Evolutionary conservation across 2,329 filamentous ascomycete species (phyloP).

Genomic region (Canariomyces notabilis): DNA sequence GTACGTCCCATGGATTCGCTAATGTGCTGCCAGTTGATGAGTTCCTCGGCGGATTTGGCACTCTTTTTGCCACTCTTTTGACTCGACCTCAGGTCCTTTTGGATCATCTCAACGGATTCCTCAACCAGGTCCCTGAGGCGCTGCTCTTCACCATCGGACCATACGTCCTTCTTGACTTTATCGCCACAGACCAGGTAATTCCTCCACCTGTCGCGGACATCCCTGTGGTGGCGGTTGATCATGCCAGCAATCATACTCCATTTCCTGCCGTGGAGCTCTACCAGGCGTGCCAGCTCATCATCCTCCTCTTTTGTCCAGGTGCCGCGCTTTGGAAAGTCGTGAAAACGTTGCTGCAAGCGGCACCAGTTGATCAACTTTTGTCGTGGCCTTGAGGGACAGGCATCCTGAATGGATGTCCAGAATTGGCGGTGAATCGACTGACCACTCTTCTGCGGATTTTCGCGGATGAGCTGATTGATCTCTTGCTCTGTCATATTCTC

Average conservation of each 20-base stretch:
- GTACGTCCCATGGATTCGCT: conserved; percentile 56
- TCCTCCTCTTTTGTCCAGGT: conserved; percentile 58
- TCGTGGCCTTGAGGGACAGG: conserved; percentile 46
- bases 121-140: conserved; percentile 48
- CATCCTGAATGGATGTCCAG: conserved; percentile 45
- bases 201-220: conserved; percentile 65
- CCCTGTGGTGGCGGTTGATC: conserved; percentile 59
- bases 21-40: conserved; percentile 62
- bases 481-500: conserved; percentile 20
- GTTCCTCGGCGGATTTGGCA: conserved; percentile 44
- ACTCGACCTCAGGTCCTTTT: conserved; percentile 32
- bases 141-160: conserved; percentile 57
- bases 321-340: conserved; percentile 58
- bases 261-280: conserved; percentile 45
- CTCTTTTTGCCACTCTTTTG: conserved; percentile 29
- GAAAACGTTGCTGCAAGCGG: conserved; percentile 59
- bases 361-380: conserved; percentile 52
- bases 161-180: conserved; percentile 47
- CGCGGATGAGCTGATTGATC: conserved; percentile 20
- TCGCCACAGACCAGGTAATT: conserved; percentile 60
- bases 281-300: conserved; percentile 43
- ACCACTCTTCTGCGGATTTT: conserved; percentile 14
- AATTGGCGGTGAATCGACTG: conserved; percentile 37
- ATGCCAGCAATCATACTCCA: conserved; percentile 59
- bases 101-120: conserved; percentile 46